These are phyloP conservation scores for Cordyceps sp. DNA, from an alignment of 2,329 filamentous ascomycete genomes.

Conservation along the genomic window DNA sequence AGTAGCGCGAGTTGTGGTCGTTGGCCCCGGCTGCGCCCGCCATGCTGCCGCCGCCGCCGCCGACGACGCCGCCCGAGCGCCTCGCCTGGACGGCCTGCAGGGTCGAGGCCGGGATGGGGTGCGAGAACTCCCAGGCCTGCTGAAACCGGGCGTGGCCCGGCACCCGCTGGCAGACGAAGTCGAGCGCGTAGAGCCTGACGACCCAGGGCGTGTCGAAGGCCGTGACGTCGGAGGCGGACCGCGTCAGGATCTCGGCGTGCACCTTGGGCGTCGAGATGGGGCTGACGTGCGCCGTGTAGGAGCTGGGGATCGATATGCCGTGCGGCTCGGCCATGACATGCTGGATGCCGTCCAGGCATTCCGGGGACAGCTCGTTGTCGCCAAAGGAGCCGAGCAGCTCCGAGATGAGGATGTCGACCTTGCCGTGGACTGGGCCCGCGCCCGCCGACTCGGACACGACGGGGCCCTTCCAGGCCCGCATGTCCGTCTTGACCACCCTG, in stretches of 20 bases:
- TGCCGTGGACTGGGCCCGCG: slow-evolving; percentile 33
- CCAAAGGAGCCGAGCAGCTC: slow-evolving; percentile 91
- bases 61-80: slow-evolving; percentile 45
- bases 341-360: slow-evolving; percentile 92
- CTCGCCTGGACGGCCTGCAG: slow-evolving; percentile 38
- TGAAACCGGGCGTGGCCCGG: slow-evolving; percentile 49
- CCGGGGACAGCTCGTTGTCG: slow-evolving; percentile 91
- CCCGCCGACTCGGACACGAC: slow-evolving; percentile 25
- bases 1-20: slow-evolving; percentile 77
- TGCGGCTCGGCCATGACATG: slow-evolving; percentile 62
- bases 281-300: slow-evolving; percentile 87
- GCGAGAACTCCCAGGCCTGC: slow-evolving; percentile 64
- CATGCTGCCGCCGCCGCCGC: slow-evolving; percentile 56
- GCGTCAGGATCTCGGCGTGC: slow-evolving; percentile 59
- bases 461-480: slow-evolving; percentile 91
- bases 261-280: slow-evolving; percentile 80
- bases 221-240: slow-evolving; percentile 42
- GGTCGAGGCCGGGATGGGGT: slow-evolving; percentile 48
- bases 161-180: slow-evolving; percentile 57
- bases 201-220: slow-evolving; percentile 90
- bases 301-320: slow-evolving; percentile 85
- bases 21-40: slow-evolving; percentile 66
- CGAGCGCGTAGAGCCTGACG: slow-evolving; percentile 77
- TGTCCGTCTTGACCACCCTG: slow-evolving; percentile 86
- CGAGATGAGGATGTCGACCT: slow-evolving; percentile 84